These are phyloP conservation scores for Peribolospora baueri DNA, from an alignment of 768 basidiomycete species.

Conservation along the genomic window DNA sequence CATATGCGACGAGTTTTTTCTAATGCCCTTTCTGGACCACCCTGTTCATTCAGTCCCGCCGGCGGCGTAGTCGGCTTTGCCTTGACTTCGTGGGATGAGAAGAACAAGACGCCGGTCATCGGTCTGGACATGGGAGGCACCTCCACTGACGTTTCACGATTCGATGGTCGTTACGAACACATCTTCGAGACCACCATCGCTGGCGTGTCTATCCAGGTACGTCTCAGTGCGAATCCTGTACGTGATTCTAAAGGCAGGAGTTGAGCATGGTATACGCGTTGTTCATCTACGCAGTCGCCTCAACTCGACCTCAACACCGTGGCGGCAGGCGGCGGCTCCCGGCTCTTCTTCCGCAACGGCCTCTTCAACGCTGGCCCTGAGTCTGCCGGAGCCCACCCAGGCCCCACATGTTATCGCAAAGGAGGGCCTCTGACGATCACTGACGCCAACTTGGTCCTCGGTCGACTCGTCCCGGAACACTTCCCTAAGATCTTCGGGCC, in stretches of 20 bases:
- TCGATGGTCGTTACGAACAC: conserved; percentile 68
- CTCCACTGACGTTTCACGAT: conserved; percentile 82
- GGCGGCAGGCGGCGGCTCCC: conserved; percentile 81
- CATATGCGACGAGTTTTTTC: background rate
- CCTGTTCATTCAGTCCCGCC: conserved; percentile 31
- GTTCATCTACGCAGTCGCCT: conserved; percentile 30
- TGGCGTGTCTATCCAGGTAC: conserved; percentile 47
- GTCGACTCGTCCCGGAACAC: conserved; percentile 63
- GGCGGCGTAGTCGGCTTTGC: conserved; percentile 93
- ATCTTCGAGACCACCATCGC: conserved; percentile 93
- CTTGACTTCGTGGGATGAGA: conserved; percentile 58
- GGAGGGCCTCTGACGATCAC: conserved; percentile 78
- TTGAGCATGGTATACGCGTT: too few species aligned
- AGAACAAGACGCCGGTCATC: conserved; percentile 49
- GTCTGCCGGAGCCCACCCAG: conserved; percentile 80
- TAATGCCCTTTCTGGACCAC: background rate
- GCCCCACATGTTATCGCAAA: conserved; percentile 82
- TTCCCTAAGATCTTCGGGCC: conserved; percentile 91
- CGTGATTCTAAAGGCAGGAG: too few species aligned
- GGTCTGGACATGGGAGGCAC: conserved; percentile 52
- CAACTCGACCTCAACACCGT: conserved; percentile 91
- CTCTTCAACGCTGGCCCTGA: conserved; percentile 78
- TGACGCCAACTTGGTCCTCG: conserved; percentile 74
- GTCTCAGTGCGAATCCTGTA: too few species aligned
- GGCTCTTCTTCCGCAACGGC: conserved; percentile 68